Conservation (phyloP, 176 grass and related monocot genomes). For the Dendrocalamus sinicus region DNA sequence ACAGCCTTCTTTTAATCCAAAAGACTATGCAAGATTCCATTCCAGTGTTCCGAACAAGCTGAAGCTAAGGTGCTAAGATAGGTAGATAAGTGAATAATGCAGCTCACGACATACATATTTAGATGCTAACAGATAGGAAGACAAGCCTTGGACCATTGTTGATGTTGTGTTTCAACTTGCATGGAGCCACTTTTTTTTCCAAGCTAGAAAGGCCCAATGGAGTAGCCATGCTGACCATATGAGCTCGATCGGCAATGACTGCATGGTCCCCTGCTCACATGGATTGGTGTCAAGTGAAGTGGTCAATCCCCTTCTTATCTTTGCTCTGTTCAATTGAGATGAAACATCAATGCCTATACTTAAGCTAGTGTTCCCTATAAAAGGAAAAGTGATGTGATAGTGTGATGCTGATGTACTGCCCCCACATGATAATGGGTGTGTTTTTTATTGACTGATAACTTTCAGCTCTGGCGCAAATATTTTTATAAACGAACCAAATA, state of each 20-base stretch:
- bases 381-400: background rate
- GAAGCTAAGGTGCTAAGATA: no score
- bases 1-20: constrained; percentile 23
- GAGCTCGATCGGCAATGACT: background rate
- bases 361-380: background rate
- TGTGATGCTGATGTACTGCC: constrained; percentile 28
- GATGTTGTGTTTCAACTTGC: background rate
- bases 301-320: background rate
- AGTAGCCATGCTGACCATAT: background rate
- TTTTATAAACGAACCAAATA: accelerated
- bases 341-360: background rate
- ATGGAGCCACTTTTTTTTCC: background rate
- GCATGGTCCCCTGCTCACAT: constrained; percentile 9
- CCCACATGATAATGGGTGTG: background rate
- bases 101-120: no score
- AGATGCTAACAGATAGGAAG: no score
- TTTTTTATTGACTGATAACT: no score
- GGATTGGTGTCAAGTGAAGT: background rate
- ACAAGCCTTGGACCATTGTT: background rate
- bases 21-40: background rate
- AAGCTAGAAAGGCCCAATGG: background rate
- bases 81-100: no score
- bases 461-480: accelerated
- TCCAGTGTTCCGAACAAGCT: no score
- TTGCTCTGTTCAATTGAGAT: background rate